Conservation (phyloP, 1,284 basidiomycete genomes). For the Naganishia sp. region DNA sequence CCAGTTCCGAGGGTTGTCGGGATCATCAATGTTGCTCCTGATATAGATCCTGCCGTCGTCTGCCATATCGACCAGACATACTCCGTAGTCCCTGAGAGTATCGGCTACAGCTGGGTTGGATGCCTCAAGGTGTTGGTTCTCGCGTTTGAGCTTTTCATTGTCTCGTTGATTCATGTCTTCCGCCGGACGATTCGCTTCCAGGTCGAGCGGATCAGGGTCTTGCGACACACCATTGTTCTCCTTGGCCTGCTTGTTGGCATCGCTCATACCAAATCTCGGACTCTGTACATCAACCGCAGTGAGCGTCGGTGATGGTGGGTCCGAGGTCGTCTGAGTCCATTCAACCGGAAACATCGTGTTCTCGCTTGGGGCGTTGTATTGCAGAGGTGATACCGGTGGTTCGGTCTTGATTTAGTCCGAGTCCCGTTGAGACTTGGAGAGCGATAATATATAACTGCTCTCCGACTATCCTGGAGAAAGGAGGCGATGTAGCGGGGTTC, state of each 20-base stretch:
- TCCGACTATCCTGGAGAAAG: background rate
- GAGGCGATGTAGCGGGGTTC: background rate
- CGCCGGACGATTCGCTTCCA: constrained; percentile 6
- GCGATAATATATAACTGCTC: background rate
- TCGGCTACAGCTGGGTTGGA: background rate
- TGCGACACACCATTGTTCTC: constrained; percentile 1
- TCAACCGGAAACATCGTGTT: constrained; percentile 8
- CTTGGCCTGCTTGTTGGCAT: background rate
- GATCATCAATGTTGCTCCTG: constrained; percentile 34
- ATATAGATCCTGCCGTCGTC: constrained; percentile 37
- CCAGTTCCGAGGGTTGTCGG: constrained; percentile 40
- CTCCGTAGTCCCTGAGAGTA: background rate
- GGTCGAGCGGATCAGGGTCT: constrained; percentile 12
- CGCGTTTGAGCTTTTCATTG: constrained; percentile 1
- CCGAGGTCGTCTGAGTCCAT: constrained; percentile 3
- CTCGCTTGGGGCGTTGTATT: background rate
- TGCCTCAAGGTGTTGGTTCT: constrained; percentile 7
- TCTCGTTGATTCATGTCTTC: background rate
- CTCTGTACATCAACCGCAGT: constrained; percentile 2
- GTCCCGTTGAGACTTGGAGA: background rate
- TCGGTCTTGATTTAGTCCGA: too few species aligned
- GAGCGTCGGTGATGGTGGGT: constrained; percentile 20
- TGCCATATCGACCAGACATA: constrained; percentile 19
- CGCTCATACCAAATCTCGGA: background rate
- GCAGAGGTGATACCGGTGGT: background rate